Conservation (phyloP, 2,329 filamentous ascomycete genomes). For the Sodiomyces alkalinus region DNA sequence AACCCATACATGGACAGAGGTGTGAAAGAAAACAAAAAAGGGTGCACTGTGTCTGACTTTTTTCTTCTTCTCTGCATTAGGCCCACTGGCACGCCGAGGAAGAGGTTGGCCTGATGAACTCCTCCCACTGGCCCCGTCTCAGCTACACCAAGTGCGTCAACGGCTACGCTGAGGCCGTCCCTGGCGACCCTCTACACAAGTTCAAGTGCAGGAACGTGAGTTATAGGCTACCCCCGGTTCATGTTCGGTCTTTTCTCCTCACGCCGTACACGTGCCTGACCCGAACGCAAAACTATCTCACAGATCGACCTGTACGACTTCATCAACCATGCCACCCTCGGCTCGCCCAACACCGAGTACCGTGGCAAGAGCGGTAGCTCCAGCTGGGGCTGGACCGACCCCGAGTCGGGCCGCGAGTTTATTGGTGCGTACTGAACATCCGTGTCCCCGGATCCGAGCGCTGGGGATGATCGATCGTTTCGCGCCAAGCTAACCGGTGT, state of each 20-base stretch:
- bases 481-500: no score
- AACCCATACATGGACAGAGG: no score
- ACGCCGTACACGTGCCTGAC: not conserved
- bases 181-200: conserved; percentile 7
- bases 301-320: conserved; percentile 37
- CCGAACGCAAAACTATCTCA: no score
- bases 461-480: conserved; percentile 18
- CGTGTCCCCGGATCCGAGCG: no score
- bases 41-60: no score
- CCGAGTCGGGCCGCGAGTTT: conserved; percentile 23
- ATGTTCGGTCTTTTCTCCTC: not conserved
- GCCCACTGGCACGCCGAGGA: conserved; percentile 3
- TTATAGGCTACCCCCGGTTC: no score
- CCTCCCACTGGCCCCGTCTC: conserved; percentile 6
- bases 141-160: conserved; percentile 7
- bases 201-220: conserved; percentile 14
- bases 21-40: no score
- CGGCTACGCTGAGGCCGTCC: conserved; percentile 6
- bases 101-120: conserved; percentile 5
- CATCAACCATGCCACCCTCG: conserved; percentile 32
- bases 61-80: no score
- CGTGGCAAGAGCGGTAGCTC: conserved; percentile 11
- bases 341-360: conserved; percentile 16
- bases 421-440: no score
- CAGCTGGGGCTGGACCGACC: conserved; percentile 24